These are phyloP conservation scores for Gossypium ekmanianum DNA, from an alignment of 345 rosid species.

Conservation along the genomic window DNA sequence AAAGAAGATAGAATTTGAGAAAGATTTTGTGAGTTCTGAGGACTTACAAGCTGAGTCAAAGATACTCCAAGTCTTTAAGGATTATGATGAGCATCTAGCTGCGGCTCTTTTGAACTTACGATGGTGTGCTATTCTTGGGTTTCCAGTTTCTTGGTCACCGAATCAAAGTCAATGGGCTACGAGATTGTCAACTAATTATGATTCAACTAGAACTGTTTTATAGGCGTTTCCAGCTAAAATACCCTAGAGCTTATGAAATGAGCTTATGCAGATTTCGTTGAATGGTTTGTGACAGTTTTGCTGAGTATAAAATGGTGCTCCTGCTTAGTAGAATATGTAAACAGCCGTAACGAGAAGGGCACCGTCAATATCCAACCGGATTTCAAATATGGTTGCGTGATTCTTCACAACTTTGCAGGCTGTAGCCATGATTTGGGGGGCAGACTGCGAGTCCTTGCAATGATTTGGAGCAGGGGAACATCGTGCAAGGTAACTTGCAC, in stretches of 20 bases:
- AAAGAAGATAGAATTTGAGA: constrained; percentile 45
- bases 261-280: neutral
- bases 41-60: constrained; percentile 51
- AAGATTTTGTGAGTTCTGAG: constrained; percentile 49
- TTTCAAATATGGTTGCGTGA: neutral
- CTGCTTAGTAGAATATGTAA: neutral
- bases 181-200: constrained; percentile 41
- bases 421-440: neutral
- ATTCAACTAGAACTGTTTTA: constrained; percentile 1
- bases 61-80: constrained; percentile 41
- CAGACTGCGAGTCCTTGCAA: neutral
- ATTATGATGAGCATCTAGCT: constrained; percentile 37
- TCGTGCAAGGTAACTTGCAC: neutral
- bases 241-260: neutral
- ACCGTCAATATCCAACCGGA: neutral
- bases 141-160: constrained; percentile 54
- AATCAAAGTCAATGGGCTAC: constrained; percentile 56
- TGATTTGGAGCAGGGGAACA: neutral
- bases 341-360: neutral
- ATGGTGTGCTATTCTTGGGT: constrained; percentile 67
- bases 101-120: constrained; percentile 62
- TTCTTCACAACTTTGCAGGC: neutral
- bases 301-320: neutral
- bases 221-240: neutral
- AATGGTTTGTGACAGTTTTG: neutral